phyloP scores from a whole-genome alignment of 192 early-diverging fungal genomes.

The Cetraspora pellucida region DNA sequence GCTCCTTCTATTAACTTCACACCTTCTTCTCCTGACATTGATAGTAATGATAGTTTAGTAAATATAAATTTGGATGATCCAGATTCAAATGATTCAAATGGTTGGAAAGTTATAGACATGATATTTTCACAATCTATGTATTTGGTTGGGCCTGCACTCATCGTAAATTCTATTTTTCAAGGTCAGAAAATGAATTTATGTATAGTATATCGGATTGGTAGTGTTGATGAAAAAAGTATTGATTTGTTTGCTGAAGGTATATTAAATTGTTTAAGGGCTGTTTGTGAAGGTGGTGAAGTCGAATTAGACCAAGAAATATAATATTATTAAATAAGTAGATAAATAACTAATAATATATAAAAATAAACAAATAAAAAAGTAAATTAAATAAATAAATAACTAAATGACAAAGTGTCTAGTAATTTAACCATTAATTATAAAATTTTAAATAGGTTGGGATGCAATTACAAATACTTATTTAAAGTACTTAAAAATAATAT shows the following conservation, averaged over 20 bases:
- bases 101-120: constrained; percentile 1
- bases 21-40: neutral
- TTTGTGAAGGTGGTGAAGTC: neutral
- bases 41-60: neutral
- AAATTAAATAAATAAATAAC: no score
- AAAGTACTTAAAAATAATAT: no score
- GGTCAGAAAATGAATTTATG: neutral
- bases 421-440: no score
- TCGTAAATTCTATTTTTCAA: constrained; percentile 4
- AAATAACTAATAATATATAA: no score
- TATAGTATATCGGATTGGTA: constrained; percentile 9
- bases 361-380: no score
- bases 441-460: no score
- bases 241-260: constrained; percentile 4
- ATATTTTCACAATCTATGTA: constrained; percentile 19
- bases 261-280: neutral
- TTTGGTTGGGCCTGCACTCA: neutral
- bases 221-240: neutral
- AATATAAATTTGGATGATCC: no score
- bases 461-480: no score
- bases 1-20: no score
- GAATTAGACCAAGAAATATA: neutral
- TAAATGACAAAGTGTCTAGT: no score
- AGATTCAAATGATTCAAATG: neutral
- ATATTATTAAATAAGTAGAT: no score